Evolutionary conservation across 2,329 filamentous ascomycete genomes (phyloP).

Genomic region (Trichoderma sp.): DNA sequence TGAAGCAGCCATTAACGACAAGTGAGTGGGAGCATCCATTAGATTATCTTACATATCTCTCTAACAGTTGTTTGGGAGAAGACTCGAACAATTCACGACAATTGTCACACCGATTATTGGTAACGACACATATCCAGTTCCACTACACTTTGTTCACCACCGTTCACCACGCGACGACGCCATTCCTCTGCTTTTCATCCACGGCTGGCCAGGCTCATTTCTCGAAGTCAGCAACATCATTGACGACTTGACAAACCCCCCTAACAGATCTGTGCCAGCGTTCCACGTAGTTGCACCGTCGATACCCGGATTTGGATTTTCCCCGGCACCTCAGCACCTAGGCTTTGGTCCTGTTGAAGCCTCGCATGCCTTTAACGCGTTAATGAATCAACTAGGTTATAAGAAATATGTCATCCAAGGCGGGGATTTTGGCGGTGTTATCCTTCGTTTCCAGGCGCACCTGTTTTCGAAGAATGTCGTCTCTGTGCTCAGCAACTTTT

Average conservation of each 20-base stretch:
- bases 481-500: not conserved
- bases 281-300: conserved; percentile 4
- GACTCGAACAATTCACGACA: not conserved
- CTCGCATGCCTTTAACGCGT: not conserved
- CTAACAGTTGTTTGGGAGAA: not conserved
- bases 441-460: not conserved
- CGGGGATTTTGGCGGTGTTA: not conserved
- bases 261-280: not conserved
- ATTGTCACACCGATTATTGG: not conserved
- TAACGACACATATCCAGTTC: not conserved
- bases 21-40: not conserved
- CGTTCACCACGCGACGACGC: not conserved
- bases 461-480: not conserved
- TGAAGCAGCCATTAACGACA: not conserved
- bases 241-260: not conserved
- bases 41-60: not conserved
- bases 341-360: not conserved
- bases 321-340: not conserved
- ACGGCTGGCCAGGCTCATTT: not conserved
- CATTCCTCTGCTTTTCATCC: not conserved
- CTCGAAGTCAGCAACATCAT: not conserved
- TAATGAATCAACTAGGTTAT: not conserved
- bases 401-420: not conserved
- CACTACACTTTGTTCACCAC: conserved; percentile 1
- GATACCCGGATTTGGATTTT: conserved; percentile 3